A percentile compares a stretch with the other conserved stretches of the same genome.
Evolutionary conservation across 176 grass and related monocot species (phyloP).

Genomic region (Oropetium thomaeum): DNA sequence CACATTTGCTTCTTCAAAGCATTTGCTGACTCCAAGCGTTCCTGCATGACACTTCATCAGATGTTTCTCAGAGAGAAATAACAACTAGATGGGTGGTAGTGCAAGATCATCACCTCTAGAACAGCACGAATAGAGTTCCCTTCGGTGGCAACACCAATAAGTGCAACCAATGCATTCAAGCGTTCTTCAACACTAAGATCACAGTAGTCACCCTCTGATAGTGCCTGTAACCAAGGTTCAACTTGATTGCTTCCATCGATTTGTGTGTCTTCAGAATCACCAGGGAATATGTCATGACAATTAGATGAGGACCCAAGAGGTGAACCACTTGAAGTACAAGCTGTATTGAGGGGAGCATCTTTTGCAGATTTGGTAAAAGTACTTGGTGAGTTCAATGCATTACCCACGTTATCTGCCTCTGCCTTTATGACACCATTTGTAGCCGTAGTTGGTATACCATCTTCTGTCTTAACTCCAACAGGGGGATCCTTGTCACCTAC

Average conservation of each 20-base stretch:
- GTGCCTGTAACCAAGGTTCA: conserved; percentile 75
- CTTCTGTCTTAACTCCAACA: conserved; percentile 36
- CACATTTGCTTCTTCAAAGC: conserved; percentile 98
- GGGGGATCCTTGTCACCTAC: conserved; percentile 41
- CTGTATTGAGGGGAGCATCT: conserved; percentile 32
- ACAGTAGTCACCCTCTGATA: conserved; percentile 85
- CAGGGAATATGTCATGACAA: conserved; percentile 37
- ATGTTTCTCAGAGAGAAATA: conserved; percentile 7
- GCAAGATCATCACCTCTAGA: conserved; percentile 47
- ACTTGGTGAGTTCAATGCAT: conserved; percentile 32
- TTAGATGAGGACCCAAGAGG: conserved; percentile 48
- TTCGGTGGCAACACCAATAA: conserved; percentile 77
- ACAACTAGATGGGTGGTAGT: conserved; percentile 11
- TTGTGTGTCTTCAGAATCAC: conserved; percentile 61
- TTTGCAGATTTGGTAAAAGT: conserved; percentile 40
- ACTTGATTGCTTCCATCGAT: conserved; percentile 80
- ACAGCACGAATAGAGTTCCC: conserved; percentile 65
- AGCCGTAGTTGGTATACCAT: conserved; percentile 21
- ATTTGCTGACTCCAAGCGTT: conserved; percentile 94
- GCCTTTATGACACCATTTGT: conserved; percentile 27
- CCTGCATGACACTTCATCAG: conserved; percentile 53
- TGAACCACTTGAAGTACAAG: conserved; percentile 34
- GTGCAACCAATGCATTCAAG: conserved; percentile 74
- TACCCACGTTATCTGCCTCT: conserved; percentile 20
- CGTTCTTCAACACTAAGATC: conserved; percentile 92